Evolutionary conservation across 306 rosid species (phyloP).

Genomic region (Cajanus cajan): DNA sequence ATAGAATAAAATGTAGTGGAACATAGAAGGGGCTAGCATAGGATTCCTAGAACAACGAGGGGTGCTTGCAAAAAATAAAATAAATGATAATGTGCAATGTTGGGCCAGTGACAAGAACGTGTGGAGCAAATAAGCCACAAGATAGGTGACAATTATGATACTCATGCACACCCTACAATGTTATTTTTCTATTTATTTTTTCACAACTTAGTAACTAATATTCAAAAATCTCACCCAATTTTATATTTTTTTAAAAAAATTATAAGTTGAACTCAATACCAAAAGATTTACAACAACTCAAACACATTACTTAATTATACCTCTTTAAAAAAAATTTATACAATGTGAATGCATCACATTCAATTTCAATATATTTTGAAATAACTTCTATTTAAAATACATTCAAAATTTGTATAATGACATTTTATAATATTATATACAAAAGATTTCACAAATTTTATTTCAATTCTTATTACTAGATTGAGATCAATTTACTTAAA

Average conservation of each 20-base stretch:
- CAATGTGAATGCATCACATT: neutral
- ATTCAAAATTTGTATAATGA: neutral
- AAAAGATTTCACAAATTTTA: too few relatives aligned
- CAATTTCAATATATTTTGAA: neutral
- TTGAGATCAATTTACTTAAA: too few relatives aligned
- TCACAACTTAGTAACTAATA: neutral
- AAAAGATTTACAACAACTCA: too few relatives aligned
- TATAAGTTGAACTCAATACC: too few relatives aligned
- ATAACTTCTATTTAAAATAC: neutral
- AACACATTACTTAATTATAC: too few relatives aligned
- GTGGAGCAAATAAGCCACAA: constrained; percentile 36
- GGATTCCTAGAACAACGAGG: constrained; percentile 30
- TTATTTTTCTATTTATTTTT: neutral
- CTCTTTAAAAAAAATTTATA: too few relatives aligned
- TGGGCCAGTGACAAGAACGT: constrained; percentile 34
- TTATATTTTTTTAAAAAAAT: too few relatives aligned
- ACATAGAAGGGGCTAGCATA: constrained; percentile 25
- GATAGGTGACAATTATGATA: constrained; percentile 34
- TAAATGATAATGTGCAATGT: constrained; percentile 19
- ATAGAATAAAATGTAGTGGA: constrained; percentile 16
- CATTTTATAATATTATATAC: too few relatives aligned
- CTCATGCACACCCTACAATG: constrained; percentile 29
- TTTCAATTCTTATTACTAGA: too few relatives aligned
- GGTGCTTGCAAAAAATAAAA: neutral
- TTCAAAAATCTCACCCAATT: too few relatives aligned